Percentiles rank a stretch among this genome's conserved stretches.
Conservation (phyloP, 768 basidiomycete genomes). For the Naganishia vishniacii region DNA sequence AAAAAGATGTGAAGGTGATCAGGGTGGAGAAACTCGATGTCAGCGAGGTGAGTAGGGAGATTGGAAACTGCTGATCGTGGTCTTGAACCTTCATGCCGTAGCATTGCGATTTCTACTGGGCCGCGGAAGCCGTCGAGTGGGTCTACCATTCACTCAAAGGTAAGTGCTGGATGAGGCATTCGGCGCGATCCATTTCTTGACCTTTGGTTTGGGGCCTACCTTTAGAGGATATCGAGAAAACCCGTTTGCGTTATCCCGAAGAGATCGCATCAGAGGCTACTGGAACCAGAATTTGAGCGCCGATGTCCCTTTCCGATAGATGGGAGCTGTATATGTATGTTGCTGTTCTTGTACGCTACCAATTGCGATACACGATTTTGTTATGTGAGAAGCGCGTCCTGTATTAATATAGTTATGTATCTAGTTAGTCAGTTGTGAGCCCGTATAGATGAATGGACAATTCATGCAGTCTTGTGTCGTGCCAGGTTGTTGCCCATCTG, state of each 20-base stretch:
- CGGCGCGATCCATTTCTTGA: neutral
- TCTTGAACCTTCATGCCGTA: no score
- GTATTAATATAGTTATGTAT: neutral
- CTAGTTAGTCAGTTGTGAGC: neutral
- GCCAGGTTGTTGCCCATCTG: no score
- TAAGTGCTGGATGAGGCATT: slow-evolving; percentile 20
- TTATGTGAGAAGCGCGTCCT: neutral
- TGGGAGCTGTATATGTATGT: neutral
- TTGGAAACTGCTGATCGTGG: no score
- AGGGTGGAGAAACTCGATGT: slow-evolving; percentile 51
- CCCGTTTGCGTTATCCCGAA: slow-evolving; percentile 48
- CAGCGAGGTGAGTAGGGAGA: slow-evolving; percentile 50
- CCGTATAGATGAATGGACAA: no score
- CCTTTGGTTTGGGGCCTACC: neutral
- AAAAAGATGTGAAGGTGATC: slow-evolving; percentile 51
- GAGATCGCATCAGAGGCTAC: slow-evolving; percentile 32
- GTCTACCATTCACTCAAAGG: slow-evolving; percentile 49
- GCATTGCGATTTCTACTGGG: slow-evolving; percentile 50
- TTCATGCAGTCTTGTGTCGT: no score
- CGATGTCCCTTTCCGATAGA: neutral
- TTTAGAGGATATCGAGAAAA: slow-evolving; percentile 51
- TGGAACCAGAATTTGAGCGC: neutral
- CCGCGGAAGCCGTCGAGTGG: slow-evolving; percentile 54
- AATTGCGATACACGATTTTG: neutral
- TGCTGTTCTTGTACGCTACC: neutral